Evolutionary conservation across 2,329 filamentous ascomycete genomes (phyloP), one percentile per base, ranked within the genome.

Genomic region (Trichoderma guizhouense): DNA sequence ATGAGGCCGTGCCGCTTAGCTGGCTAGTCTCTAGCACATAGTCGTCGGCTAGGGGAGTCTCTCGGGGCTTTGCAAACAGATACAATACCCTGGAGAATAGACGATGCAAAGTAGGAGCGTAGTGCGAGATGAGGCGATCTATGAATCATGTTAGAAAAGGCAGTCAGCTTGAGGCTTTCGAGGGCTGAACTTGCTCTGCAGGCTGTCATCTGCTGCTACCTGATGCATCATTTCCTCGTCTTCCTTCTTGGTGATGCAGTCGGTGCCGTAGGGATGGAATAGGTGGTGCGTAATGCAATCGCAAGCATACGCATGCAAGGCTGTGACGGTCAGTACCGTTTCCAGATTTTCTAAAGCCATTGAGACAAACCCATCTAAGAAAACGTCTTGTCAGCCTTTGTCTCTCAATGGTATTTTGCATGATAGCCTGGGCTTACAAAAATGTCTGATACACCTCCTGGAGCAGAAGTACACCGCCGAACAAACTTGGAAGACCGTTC

Each of bases 251-350:
- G 86, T 82, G 2, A 92, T 83, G 9, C 90, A 91, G 72, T 90
- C 83, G 1, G 88, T 87, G 2, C 90, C 90, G 71, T 88, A 84
- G 0, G 90, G 90, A 69, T 91, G 88, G 76, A 93, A 91, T n/a
- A 93, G 83, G 74, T 92, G 90, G 75, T 91, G 88, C 0, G 90
- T 91, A 32, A 89, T 86, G 75, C 90, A 91, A 76, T 93, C 91
- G 68, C 92, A 88, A 1, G 91, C 90, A 77, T 91, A 93, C 30
- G 90, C 86, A 74, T 93, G 91, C 2, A 92, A 82, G 57, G 78
- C 78, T 82, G 57, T 15, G 26, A 21, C 30, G 0, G 69, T 80
- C 58, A 79, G 77, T 66, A 24, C 21, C 7, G 21, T 12, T 3
- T 63, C 3, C 36, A n/a, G 64, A 8, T 26, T 61, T 11, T 47